Evolutionary conservation across 139 green algal species (phyloP).

Genomic region (Marvania coccoides): DNA sequence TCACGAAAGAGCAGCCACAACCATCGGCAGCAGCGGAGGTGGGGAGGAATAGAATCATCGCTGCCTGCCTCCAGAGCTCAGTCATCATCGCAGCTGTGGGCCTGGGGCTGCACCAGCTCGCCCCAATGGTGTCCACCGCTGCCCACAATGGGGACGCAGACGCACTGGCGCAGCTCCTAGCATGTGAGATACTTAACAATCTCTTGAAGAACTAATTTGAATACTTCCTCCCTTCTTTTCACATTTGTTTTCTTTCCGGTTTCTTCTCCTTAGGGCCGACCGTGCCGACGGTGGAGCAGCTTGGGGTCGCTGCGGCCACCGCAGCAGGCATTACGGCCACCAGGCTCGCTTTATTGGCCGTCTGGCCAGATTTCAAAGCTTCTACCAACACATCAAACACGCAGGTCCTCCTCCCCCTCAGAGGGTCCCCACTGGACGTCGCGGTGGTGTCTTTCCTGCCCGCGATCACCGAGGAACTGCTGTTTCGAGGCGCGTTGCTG

Average conservation of each 20-base stretch:
- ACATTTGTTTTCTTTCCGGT: neutral
- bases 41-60: neutral
- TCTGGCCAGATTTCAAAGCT: slow-evolving; percentile 49
- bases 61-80: slow-evolving; percentile 9
- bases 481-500: slow-evolving; percentile 73
- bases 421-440: slow-evolving; percentile 35
- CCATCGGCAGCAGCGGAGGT: too few relatives aligned
- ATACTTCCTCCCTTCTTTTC: neutral
- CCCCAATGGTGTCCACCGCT: slow-evolving; percentile 6
- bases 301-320: neutral
- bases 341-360: slow-evolving; percentile 38
- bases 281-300: neutral
- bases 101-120: slow-evolving; percentile 1
- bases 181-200: slow-evolving; percentile 16
- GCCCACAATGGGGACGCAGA: slow-evolving; percentile 1
- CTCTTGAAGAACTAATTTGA: too few relatives aligned
- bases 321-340: slow-evolving; percentile 52
- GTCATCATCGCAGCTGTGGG: neutral
- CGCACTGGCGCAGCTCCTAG: neutral
- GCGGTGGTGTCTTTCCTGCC: slow-evolving; percentile 42
- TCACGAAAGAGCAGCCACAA: too few relatives aligned
- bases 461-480: slow-evolving; percentile 61
- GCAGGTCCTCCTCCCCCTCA: slow-evolving; percentile 53
- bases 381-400: neutral
- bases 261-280: neutral